These are phyloP conservation scores for Alternaria triticimaculans DNA, from an alignment of 2,329 filamentous ascomycete species.

Conservation along the genomic window DNA sequence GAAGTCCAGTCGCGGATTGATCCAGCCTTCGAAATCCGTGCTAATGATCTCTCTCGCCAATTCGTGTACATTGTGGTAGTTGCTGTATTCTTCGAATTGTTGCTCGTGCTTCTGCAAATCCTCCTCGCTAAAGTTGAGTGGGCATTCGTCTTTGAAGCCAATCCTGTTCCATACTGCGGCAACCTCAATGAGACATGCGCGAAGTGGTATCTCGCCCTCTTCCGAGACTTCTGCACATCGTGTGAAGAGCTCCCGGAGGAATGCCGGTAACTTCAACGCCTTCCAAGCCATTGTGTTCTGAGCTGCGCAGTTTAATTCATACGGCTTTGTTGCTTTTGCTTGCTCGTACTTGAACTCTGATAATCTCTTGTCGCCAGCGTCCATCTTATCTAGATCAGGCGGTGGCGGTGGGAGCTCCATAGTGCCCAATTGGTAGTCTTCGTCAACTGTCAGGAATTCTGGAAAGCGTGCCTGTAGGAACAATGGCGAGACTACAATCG, in stretches of 20 bases:
- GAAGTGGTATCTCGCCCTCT: slow-evolving; percentile 44
- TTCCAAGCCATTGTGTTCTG: slow-evolving; percentile 12
- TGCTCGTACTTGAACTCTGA: slow-evolving; percentile 10
- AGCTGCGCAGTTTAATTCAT: slow-evolving; percentile 38
- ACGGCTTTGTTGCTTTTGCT: slow-evolving; percentile 35
- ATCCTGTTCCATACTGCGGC: slow-evolving; percentile 35
- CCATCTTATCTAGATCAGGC: slow-evolving; percentile 15
- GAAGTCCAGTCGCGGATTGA: slow-evolving; percentile 41
- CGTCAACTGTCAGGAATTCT: slow-evolving; percentile 19
- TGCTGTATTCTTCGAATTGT: slow-evolving; percentile 41
- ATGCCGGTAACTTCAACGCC: too few relatives aligned
- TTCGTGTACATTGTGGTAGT: slow-evolving; percentile 34
- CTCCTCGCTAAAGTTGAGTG: slow-evolving; percentile 36
- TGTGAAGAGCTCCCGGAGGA: slow-evolving; percentile 41
- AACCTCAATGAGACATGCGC: slow-evolving; percentile 43
- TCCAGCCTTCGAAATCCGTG: slow-evolving; percentile 48
- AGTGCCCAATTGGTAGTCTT: slow-evolving; percentile 18
- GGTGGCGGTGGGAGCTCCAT: slow-evolving; percentile 13
- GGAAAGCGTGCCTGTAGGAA: slow-evolving; percentile 27
- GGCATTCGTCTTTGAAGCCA: slow-evolving; percentile 30
- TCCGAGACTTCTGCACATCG: slow-evolving; percentile 33
- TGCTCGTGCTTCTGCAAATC: slow-evolving; percentile 36
- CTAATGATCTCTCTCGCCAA: slow-evolving; percentile 36
- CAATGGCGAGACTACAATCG: slow-evolving; percentile 25
- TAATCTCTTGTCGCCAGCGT: slow-evolving; percentile 7